phyloP scores from a whole-genome alignment of 495 filamentous ascomycete species.

The Aspergillus saccharolyticus region DNA sequence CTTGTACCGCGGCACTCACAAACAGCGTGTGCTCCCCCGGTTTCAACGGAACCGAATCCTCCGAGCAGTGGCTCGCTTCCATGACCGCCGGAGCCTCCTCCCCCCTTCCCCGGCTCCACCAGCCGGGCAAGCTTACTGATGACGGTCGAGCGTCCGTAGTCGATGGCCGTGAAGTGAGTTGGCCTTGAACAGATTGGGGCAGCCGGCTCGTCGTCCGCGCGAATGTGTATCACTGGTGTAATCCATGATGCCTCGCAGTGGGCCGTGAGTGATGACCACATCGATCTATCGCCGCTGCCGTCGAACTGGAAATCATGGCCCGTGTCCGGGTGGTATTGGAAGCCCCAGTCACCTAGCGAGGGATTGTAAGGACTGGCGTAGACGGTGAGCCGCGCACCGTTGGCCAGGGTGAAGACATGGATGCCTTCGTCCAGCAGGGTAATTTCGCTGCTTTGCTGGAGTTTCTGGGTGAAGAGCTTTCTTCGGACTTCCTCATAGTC shows the following conservation, averaged over 20 bases:
- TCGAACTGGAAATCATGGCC: constrained; percentile 45
- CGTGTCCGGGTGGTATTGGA: constrained; percentile 48
- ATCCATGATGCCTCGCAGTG: constrained; percentile 55
- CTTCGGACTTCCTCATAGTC: constrained; percentile 23
- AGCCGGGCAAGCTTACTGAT: not conserved
- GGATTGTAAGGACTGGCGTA: constrained; percentile 66
- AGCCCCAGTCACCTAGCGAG: constrained; percentile 51
- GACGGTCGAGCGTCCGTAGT: not conserved
- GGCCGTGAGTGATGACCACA: constrained; percentile 65
- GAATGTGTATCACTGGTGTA: constrained; percentile 14
- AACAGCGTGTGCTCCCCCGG: not conserved
- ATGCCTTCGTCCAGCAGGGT: constrained; percentile 58
- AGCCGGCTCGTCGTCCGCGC: constrained; percentile 45
- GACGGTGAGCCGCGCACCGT: constrained; percentile 54
- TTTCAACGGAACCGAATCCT: not conserved
- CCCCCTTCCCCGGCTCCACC: not conserved
- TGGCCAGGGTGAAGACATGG: constrained; percentile 47
- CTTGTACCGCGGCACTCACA: not conserved
- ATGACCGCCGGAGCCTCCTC: not conserved
- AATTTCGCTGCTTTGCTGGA: constrained; percentile 36
- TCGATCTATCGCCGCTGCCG: constrained; percentile 32
- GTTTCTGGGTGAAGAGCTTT: constrained; percentile 25
- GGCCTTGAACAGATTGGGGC: constrained; percentile 51
- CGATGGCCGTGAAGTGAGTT: constrained; percentile 18
- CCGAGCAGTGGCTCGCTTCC: not conserved